Evolutionary conservation across 306 rosid species (phyloP).

Genomic region (Lupinus albus): DNA sequence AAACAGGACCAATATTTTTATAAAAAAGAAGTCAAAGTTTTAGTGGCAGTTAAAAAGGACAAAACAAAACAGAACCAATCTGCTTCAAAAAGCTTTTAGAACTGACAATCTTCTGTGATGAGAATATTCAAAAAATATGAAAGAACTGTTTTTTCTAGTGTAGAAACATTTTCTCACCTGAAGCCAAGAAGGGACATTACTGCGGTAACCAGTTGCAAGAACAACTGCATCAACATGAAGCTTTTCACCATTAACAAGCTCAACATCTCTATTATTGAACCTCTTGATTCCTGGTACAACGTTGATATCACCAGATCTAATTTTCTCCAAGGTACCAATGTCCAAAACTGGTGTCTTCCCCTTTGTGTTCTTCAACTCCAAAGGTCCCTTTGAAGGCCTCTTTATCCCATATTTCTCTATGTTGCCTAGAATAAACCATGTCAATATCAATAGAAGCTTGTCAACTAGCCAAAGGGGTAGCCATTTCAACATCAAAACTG

Average conservation of each 20-base stretch:
- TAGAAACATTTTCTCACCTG: conserved; percentile 62
- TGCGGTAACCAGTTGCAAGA: conserved; percentile 85
- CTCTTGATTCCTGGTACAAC: conserved; percentile 74
- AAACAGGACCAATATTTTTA: not conserved
- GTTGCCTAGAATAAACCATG: conserved; percentile 74
- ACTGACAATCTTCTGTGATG: conserved; percentile 35
- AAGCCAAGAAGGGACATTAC: conserved; percentile 96
- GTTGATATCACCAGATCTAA: conserved; percentile 75
- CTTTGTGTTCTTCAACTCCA: conserved; percentile 68
- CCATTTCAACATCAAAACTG: conserved; percentile 70
- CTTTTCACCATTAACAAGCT: conserved; percentile 61
- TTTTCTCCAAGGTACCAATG: conserved; percentile 72
- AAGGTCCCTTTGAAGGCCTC: conserved; percentile 73
- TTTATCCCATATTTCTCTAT: conserved; percentile 70
- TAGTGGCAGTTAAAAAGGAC: conserved; percentile 8
- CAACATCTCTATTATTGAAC: conserved; percentile 46
- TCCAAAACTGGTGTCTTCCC: conserved; percentile 94
- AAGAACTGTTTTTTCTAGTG: not conserved
- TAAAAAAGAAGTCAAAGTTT: not conserved
- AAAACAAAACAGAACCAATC: conserved; percentile 17
- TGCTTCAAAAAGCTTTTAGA: conserved; percentile 13
- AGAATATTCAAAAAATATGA: conserved; percentile 1
- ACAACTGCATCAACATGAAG: conserved; percentile 68
- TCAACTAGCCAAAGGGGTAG: conserved; percentile 82
- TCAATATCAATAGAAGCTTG: conserved; percentile 59